Base-by-base conservation (phyloP, 106 monocot species). In the Cymbidium sinense region DNA sequence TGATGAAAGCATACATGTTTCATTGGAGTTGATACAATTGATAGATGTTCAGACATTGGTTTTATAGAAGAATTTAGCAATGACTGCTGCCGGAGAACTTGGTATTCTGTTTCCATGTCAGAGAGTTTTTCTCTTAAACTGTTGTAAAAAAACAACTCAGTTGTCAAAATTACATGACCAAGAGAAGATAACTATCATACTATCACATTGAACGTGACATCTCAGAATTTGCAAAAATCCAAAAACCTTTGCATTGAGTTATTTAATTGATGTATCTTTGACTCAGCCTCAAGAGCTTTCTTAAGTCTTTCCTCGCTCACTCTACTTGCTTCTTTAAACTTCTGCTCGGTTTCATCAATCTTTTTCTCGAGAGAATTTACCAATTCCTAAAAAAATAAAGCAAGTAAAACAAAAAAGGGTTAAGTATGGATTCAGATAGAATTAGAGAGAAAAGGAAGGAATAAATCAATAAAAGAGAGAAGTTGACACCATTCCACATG, bases 321-420 rank as follows among this genome's bases (percentile, higher is more conserved):
- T 89, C 75, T 90, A 69, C 79, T 90, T 64, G 94, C 90, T 81
- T 94, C 98, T 81, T 92, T 89, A 83, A 75, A 98, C 74, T 88
- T 92, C 78, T 89, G 92, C 78, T 98, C 98, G 34, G 98, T 88
- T 80, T 94, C 94, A 78, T 92, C 86, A 83, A 98, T 88, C 64
- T 86, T 98, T 72, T 76, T 86, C 79, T 98, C 98, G 50, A 98
- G 81, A 78, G 98, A 89, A 83, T 79, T 86, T 58, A 94, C 92
- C 85, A 95, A 37, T 74, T 34, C 77, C 93, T 95, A 27, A 18
- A 86, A 70, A 54, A 61, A 20, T 43, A n/a, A 39, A 41, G 64
- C 29, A 20, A 83, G 34, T 28, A 47, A 47, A 47, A 47, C 7
- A 77, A 23, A 37, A 77, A 64, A 51, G 11, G n/a, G 58, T 47